Percentiles rank a stretch among this genome's conserved stretches.
Conservation (phyloP, 2,329 filamentous ascomycete genomes). For the Purpureocillium lavendulum region DNA sequence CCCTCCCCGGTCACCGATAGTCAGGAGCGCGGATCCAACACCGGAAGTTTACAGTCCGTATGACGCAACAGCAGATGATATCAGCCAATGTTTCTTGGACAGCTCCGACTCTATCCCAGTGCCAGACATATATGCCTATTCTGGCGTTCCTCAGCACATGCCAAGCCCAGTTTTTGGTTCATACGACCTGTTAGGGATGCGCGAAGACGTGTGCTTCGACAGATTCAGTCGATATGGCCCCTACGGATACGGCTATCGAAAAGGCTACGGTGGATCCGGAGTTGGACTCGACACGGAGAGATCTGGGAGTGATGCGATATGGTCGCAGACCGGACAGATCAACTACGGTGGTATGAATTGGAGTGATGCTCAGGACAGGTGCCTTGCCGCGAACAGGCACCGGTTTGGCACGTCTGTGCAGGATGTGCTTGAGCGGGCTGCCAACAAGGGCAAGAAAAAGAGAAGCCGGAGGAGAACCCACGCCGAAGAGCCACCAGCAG, state of each 20-base stretch:
- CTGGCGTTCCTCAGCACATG: conserved; percentile 65
- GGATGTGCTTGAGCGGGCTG: conserved; percentile 25
- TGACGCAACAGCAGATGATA: too few relatives aligned
- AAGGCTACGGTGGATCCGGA: conserved; percentile 60
- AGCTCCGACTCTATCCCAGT: conserved; percentile 44
- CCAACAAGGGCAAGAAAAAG: conserved; percentile 10
- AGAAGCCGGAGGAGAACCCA: conserved; percentile 31
- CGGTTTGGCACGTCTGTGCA: conserved; percentile 41
- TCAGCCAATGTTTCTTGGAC: conserved; percentile 50
- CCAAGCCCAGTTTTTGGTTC: conserved; percentile 73
- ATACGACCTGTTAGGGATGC: conserved; percentile 63
- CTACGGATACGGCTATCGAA: conserved; percentile 78
- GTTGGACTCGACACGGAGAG: conserved; percentile 66
- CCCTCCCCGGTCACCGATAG: too few relatives aligned
- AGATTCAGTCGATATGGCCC: conserved; percentile 76
- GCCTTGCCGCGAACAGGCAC: conserved; percentile 51
- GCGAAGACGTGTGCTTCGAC: conserved; percentile 79
- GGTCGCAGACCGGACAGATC: conserved; percentile 45
- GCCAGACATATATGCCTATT: conserved; percentile 59
- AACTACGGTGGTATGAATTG: conserved; percentile 48
- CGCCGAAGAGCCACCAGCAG: too few relatives aligned
- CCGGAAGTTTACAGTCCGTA: too few relatives aligned
- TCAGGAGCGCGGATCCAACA: too few relatives aligned
- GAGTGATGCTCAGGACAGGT: conserved; percentile 44
- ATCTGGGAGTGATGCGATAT: conserved; percentile 55